Base-by-base conservation (phyloP, 495 filamentous ascomycete species). In the Melanomma pulvis-pyrius region DNA sequence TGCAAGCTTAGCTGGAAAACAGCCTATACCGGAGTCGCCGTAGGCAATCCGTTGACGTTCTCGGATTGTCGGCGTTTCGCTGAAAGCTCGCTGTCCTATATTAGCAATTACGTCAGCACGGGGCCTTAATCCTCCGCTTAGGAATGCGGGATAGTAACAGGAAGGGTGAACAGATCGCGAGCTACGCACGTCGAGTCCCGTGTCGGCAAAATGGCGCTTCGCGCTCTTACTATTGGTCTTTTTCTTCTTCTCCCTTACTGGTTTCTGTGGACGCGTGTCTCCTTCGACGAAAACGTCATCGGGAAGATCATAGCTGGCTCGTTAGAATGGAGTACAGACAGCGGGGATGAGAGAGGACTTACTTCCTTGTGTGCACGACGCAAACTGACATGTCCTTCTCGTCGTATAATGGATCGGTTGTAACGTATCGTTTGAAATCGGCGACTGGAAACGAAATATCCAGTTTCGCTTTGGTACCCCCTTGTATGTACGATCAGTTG, bases 281-380 rank as follows among this genome's bases (percentile, higher is more conserved):
- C 92, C 92, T 4, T 86, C 78, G 62, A 87, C 82, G 75, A 98
- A 98, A 0, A 98, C 87, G 75, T 98, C 92, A 56, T 88, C 86
- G 21, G 94, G 96, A 21, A 98, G 81, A 73, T 92, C 89, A 71
- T 87, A 91, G 74, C 92, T 70, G 36, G 36, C 26, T 34, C 70
- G 72, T 71, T 62, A 72, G 74, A 41, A 47, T 26, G 65, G 26
- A 25, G 19, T 32, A 17, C n/a, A 22, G 28, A 47, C 22, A 4
- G 11, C n/a, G 49, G 22, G 48, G 12, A 19, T 56, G n/a, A 13
- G 12, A 22, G 41, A 30, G 52, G 50, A 75, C 87, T 78, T 78
- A 92, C 91, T 88, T 96, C 76, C 89, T 84, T 55, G 90, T 85
- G 76, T 92, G 88, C 30, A 86, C 85, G 49, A 96, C 83, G 8